Evolutionary conservation across 495 filamentous ascomycete species (phyloP), one percentile per base, ranked within the genome.

Genomic region (Choiromyces venosus): DNA sequence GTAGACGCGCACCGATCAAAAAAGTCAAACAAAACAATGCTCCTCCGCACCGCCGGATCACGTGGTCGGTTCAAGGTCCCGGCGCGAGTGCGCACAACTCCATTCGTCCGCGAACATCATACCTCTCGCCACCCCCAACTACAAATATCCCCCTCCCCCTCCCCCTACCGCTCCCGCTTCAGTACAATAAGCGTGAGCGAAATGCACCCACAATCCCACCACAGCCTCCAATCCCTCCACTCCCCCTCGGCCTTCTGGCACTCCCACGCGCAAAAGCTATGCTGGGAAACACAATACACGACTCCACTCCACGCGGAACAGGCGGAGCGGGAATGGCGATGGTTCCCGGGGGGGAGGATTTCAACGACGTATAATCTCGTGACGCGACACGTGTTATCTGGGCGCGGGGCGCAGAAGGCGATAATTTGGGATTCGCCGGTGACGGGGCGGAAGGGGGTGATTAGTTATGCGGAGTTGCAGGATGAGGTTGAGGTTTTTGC

Each of bases 401-500:
- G 93, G 25, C 84, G 88, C 73, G 94, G 93, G 14, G 87, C 90
- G 21, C 83, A 85, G 44, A 87, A 87, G 0, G 94, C 94, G 16
- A 91, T 97, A 69, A 87, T 92, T 70, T 97, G 92, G 88, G 94
- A 97, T 80, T 92, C 90, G 36, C 92, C 94, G 0, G 93, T 96
- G 33, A 92, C 92, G 18, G 87, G 87, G n/a, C 84, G 85, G 18
- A 93, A 93, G 80, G 84, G 90, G 78, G 87, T 85, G 39, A 88
- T 87, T 71, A 93, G 90, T 1, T 97, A 97, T 79, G 82, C 82
- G 18, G 85, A 93, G 81, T 82, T 97, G 33, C 86, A 94, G 18
- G 84, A 89, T n/a, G 92, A 97, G 80, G 91, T 97, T 5, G 91
- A 94, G 82, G 86, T 87, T 19, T 86, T 96, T 71, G 94, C 94